These are phyloP conservation scores for Taiozyma sp. DNA, from an alignment of 1,139 yeast species.

Conservation along the genomic window DNA sequence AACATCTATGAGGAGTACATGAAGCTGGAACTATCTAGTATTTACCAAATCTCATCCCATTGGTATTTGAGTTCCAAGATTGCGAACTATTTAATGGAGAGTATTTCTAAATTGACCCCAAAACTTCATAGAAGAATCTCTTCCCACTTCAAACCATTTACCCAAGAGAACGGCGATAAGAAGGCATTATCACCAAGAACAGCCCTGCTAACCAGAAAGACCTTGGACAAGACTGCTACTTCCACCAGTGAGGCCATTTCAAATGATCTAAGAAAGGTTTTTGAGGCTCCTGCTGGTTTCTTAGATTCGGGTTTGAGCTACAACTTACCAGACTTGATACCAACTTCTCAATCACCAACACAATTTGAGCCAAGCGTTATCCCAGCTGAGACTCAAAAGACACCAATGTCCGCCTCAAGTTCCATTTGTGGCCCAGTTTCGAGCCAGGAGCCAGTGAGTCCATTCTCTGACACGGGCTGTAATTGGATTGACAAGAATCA, in stretches of 20 bases:
- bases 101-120: constrained; percentile 30
- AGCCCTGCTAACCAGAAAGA: background rate
- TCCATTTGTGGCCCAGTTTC: background rate
- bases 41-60: constrained; percentile 41
- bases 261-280: background rate
- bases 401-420: background rate
- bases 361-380: background rate
- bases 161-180: constrained; percentile 1
- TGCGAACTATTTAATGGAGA: constrained; percentile 40
- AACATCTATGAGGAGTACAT: constrained; percentile 42
- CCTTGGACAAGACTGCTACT: background rate
- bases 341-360: background rate
- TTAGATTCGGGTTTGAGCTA: constrained; percentile 9
- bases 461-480: constrained; percentile 46
- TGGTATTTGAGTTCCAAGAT: constrained; percentile 46
- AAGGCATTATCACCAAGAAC: background rate
- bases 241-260: background rate
- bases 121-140: constrained; percentile 24
- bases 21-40: constrained; percentile 42
- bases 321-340: constrained; percentile 4
- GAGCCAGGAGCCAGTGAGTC: constrained; percentile 25
- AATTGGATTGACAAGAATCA: constrained; percentile 46
- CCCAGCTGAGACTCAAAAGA: background rate
- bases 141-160: constrained; percentile 15
- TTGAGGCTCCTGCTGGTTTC: constrained; percentile 6